Base-by-base conservation (phyloP, 1,284 basidiomycete species). In the Farysia itapuensis region DNA sequence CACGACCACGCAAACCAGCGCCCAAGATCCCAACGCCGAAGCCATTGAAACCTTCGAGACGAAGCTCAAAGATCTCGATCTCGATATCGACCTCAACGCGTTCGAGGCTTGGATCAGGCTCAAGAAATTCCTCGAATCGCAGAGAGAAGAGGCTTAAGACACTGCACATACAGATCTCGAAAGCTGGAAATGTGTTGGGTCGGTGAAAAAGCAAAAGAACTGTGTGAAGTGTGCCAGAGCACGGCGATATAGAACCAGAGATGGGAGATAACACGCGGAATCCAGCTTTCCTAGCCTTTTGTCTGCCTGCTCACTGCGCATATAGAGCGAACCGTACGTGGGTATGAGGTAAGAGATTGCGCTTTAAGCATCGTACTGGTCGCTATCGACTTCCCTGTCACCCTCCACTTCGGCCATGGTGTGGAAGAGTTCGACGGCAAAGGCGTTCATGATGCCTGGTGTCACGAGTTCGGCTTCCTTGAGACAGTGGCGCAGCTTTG, bases 361-460 rank as follows among this genome's bases (percentile, higher is more conserved):
- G n/a, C n/a, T n/a, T 44, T 31, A 49, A 7, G 49, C 26, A 38
- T 61, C 51, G 51, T 51, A 61, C 35, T 61, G 47, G 33, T 56
- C 65, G 20, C 61, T 53, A 23, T 64, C 65, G 12, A 41, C 47
- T 38, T 56, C 52, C 6, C 54, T 22, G 30, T 64, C 60, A 16
- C 60, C 54, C 24, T 59, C 64, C 6, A 57, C 54, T 32, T 64
- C 64, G 25, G 59, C 60, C 64, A 72, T 70, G 12, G 60, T 61
- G 26, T 70, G 68, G 48, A 68, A 72, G 21, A 72, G 34, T 38
- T 72, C 70, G n/a, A 65, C 58, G 4, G 67, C 67, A 49, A 72
- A 68, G 5, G 70, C 70, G 35, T 70, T 69, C 63, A 64, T 67
- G 29, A 72, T 57, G 21, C 70, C 70, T 1, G 68, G 65, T 14